phyloP scores from a whole-genome alignment of 208 protist species.

The Trypanosoma cruzi region DNA sequence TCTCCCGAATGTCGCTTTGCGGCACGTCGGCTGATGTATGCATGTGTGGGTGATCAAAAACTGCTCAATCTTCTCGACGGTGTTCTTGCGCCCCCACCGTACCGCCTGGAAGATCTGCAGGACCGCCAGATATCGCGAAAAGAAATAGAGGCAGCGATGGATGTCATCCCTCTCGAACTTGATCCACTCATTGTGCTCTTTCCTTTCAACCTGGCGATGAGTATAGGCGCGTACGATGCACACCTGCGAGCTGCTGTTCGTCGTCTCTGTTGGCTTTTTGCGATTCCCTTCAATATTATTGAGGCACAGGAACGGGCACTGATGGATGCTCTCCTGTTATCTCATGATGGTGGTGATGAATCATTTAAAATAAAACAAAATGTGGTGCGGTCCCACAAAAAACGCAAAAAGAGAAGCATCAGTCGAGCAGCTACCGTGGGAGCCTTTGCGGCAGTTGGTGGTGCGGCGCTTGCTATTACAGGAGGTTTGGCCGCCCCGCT shows the following conservation, averaged over 20 bases:
- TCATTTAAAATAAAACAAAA: constrained; percentile 11
- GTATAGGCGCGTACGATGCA: constrained; percentile 66
- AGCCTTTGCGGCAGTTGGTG: constrained; percentile 71
- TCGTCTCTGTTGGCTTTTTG: constrained; percentile 71
- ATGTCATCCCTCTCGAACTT: constrained; percentile 40
- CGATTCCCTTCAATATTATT: constrained; percentile 59
- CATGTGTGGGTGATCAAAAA: constrained; percentile 41
- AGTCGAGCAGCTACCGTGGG: constrained; percentile 64
- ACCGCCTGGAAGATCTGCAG: constrained; percentile 37
- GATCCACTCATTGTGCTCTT: constrained; percentile 59
- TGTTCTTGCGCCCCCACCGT: constrained; percentile 68
- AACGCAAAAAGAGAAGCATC: constrained; percentile 41
- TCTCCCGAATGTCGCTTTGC: constrained; percentile 61
- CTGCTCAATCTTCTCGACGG: constrained; percentile 69
- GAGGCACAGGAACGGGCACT: constrained; percentile 54
- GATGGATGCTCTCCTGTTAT: constrained; percentile 13
- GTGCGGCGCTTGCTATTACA: constrained; percentile 58
- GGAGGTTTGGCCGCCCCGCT: constrained; percentile 77
- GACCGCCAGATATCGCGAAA: constrained; percentile 34
- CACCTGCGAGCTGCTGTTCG: constrained; percentile 61
- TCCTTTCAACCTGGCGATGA: constrained; percentile 68
- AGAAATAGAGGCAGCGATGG: constrained; percentile 46
- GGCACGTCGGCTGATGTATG: constrained; percentile 64
- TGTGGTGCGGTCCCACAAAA: constrained; percentile 36
- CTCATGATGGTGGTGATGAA: not conserved